phyloP scores from a whole-genome alignment of 345 rosid genomes.

The Brassica juncea region DNA sequence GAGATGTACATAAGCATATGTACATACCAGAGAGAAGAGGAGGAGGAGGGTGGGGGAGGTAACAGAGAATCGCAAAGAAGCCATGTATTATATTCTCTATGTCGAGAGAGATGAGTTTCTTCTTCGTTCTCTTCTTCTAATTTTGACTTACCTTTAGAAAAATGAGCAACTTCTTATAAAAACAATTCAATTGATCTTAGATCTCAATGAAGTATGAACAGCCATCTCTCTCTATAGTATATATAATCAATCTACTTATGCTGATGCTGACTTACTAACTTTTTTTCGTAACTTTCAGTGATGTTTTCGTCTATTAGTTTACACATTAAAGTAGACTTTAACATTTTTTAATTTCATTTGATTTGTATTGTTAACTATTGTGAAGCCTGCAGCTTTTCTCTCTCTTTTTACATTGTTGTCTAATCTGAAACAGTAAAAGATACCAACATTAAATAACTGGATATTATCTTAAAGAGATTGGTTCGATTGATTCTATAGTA shows the following conservation, averaged over 20 bases:
- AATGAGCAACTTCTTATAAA: not conserved
- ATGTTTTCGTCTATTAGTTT: not conserved
- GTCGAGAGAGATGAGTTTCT: conserved; percentile 4
- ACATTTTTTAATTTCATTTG: not conserved
- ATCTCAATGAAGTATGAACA: conserved; percentile 24
- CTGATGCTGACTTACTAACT: conserved; percentile 29
- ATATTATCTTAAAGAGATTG: conserved; percentile 5
- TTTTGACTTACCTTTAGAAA: not conserved
- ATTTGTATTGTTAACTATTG: not conserved
- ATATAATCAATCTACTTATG: conserved; percentile 2
- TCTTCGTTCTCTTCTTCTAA: not conserved
- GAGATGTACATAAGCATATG: not conserved
- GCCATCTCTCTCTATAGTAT: conserved; percentile 10
- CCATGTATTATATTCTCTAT: conserved; percentile 25
- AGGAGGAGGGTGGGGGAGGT: conserved; percentile 19
- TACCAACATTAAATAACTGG: not conserved
- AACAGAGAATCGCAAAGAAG: conserved; percentile 12
- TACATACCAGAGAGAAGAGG: conserved; percentile 39
- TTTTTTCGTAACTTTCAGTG: not conserved
- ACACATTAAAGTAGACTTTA: conserved; percentile 16
- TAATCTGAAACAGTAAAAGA: conserved; percentile 31
- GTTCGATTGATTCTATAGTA: not conserved
- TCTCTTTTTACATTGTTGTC: conserved; percentile 10
- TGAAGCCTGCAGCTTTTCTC: not conserved
- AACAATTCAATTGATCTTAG: not conserved